Conservation (phyloP, 768 basidiomycete species). For the Jaapia argillacea region DNA sequence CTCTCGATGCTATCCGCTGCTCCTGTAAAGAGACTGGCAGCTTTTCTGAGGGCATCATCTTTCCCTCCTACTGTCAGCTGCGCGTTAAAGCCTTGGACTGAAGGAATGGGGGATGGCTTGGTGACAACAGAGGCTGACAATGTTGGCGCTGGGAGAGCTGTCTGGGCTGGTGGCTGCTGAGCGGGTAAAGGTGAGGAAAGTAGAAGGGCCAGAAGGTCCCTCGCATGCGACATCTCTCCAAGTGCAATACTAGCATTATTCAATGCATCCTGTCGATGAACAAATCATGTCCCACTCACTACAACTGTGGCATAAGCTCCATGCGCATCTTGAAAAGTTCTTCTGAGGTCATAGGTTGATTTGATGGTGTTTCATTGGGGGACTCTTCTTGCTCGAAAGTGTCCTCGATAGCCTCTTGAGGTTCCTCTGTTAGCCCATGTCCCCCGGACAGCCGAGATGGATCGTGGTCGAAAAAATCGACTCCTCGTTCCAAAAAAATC, state of each 20-base stretch:
- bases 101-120: constrained; percentile 39
- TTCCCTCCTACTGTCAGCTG: constrained; percentile 71
- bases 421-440: constrained; percentile 12
- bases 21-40: constrained; percentile 57
- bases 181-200: constrained; percentile 24
- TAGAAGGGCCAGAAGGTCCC: constrained; percentile 55
- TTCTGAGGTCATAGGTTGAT: constrained; percentile 55
- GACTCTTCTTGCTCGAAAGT: constrained; percentile 17
- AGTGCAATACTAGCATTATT: constrained; percentile 46
- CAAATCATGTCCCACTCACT: constrained; percentile 38
- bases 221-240: constrained; percentile 74
- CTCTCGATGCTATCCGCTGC: constrained; percentile 65
- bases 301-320: constrained; percentile 61
- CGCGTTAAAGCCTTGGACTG: constrained; percentile 62
- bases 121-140: constrained; percentile 57
- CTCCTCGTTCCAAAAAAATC: constrained; percentile 65
- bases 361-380: constrained; percentile 21
- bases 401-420: constrained; percentile 8
- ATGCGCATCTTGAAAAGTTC: constrained; percentile 65
- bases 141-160: constrained; percentile 13
- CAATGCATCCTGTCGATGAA: not conserved
- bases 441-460: no score
- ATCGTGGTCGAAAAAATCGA: constrained; percentile 61
- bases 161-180: constrained; percentile 7
- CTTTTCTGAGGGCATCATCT: constrained; percentile 69